phyloP scores from a whole-genome alignment of 768 basidiomycete genomes.

The Suillus hirtellus region DNA sequence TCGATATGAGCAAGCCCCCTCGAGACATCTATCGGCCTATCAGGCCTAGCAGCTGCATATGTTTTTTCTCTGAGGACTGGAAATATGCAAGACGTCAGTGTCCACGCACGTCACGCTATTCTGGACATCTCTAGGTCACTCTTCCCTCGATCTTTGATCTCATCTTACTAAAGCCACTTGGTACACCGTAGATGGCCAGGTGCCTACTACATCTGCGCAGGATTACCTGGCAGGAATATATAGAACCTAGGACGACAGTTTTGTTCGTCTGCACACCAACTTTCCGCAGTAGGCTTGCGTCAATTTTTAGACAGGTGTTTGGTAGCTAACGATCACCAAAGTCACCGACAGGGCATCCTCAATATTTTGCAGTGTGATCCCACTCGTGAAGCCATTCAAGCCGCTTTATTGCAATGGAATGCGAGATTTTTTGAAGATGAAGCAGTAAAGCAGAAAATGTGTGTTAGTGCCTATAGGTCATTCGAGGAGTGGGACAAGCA shows the following conservation, averaged over 20 bases:
- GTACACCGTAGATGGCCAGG: slow-evolving; percentile 44
- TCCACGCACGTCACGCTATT: slow-evolving; percentile 57
- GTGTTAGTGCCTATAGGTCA: slow-evolving; percentile 50
- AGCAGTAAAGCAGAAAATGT: slow-evolving; percentile 46
- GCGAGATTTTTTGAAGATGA: slow-evolving; percentile 48
- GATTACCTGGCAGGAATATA: slow-evolving; percentile 56
- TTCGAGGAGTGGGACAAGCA: slow-evolving; percentile 52
- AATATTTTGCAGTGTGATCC: slow-evolving; percentile 40
- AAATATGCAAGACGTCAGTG: slow-evolving; percentile 45
- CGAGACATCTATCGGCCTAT: slow-evolving; percentile 49
- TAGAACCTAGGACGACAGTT: slow-evolving; percentile 48
- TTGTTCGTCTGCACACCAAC: slow-evolving; percentile 61
- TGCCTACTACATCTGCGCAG: slow-evolving; percentile 38
- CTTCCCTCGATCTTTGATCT: not conserved
- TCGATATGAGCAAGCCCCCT: not conserved
- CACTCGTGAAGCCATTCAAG: slow-evolving; percentile 38
- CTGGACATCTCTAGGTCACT: slow-evolving; percentile 50
- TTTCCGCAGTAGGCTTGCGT: slow-evolving; percentile 54
- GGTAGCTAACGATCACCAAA: slow-evolving; percentile 20
- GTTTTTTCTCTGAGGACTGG: slow-evolving; percentile 49
- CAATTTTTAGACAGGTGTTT: not conserved
- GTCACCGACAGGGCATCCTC: slow-evolving; percentile 53
- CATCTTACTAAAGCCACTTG: slow-evolving; percentile 32
- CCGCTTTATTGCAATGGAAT: slow-evolving; percentile 42
- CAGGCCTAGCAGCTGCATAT: slow-evolving; percentile 53